Conservation (phyloP, 306 rosid genomes). For the Cyclanthera cordifolia region DNA sequence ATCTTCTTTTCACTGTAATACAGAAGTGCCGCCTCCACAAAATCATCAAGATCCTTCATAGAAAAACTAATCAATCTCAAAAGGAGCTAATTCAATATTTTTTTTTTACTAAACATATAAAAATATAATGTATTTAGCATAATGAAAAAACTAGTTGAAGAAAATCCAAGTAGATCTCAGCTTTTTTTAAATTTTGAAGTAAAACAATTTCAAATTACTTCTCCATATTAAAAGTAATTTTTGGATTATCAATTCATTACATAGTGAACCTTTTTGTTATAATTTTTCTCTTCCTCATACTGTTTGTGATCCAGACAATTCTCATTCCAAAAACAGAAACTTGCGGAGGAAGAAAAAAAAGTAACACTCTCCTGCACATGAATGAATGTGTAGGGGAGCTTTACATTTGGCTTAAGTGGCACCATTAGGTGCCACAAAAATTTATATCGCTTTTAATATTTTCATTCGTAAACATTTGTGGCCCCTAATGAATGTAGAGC, state of each 20-base stretch:
- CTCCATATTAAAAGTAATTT: not conserved
- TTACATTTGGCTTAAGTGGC: too few species aligned
- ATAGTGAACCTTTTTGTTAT: not conserved
- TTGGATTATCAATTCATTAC: not conserved
- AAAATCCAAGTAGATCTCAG: not conserved
- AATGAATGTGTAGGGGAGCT: too few species aligned
- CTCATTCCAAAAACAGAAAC: not conserved
- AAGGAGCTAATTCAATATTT: not conserved
- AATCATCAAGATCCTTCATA: slow-evolving; percentile 77
- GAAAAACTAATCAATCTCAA: slow-evolving; percentile 6
- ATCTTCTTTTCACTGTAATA: slow-evolving; percentile 65
- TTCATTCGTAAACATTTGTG: too few species aligned
- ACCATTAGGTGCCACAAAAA: too few species aligned
- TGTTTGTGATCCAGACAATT: not conserved
- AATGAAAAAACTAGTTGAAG: not conserved
- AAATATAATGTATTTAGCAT: not conserved
- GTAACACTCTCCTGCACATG: too few species aligned
- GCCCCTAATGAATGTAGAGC: too few species aligned
- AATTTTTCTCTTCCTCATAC: not conserved
- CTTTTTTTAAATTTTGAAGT: not conserved
- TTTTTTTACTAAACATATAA: not conserved
- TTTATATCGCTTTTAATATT: too few species aligned
- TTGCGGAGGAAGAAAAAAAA: too few species aligned
- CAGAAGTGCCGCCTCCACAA: slow-evolving; percentile 85
- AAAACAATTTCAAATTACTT: not conserved